Evolutionary conservation across 169 alveolate species (phyloP).

Genomic region (Perkinsus chesapeaki): DNA sequence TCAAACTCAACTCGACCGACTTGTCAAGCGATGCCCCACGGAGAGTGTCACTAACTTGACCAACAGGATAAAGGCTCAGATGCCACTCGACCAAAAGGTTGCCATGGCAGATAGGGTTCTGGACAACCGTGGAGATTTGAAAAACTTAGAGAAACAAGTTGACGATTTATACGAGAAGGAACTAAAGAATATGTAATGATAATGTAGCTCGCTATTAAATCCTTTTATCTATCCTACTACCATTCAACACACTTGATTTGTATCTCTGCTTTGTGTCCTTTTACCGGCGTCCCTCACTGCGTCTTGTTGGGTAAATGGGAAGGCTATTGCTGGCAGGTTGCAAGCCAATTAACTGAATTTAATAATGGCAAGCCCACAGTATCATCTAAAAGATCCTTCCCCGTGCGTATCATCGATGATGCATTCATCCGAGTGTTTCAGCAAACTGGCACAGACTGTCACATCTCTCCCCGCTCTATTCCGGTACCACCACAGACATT

Average conservation of each 20-base stretch:
- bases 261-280: neutral
- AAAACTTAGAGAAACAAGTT: neutral
- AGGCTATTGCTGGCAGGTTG: neutral
- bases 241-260: neutral
- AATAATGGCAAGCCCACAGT: neutral
- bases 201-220: neutral
- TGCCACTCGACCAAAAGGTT: neutral
- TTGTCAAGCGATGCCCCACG: neutral
- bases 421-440: neutral
- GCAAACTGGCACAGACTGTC: neutral
- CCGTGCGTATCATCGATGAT: neutral
- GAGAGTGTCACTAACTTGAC: neutral
- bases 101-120: neutral
- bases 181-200: neutral
- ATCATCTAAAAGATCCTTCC: neutral
- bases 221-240: neutral
- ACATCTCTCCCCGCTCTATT: neutral
- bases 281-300: neutral
- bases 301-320: neutral
- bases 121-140: neutral
- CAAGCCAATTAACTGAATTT: neutral
- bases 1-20: neutral
- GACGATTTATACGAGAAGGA: neutral
- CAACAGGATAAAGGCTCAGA: neutral
- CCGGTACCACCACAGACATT: neutral